Conservation (phyloP, 1,139 yeast genomes). For the Saccharomycopsis crataegensis region DNA sequence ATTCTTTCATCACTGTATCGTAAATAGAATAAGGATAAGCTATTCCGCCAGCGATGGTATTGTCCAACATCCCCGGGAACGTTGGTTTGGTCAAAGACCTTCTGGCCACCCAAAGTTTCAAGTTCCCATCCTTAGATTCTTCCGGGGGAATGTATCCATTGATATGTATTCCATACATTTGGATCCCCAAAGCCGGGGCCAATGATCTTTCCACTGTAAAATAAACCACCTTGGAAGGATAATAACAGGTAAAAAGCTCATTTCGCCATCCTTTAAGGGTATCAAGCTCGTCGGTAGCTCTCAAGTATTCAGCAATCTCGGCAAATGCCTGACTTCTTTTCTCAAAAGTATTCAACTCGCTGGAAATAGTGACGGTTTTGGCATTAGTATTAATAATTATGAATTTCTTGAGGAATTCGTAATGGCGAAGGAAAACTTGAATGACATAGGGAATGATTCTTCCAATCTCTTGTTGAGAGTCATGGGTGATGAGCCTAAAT, state of each 20-base stretch:
- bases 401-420: conserved; percentile 32
- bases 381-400: conserved; percentile 32
- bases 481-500: conserved; percentile 13
- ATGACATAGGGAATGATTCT: conserved; percentile 13
- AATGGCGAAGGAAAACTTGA: background rate
- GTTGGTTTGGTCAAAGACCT: conserved; percentile 74
- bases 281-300: conserved; percentile 32
- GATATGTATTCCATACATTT: conserved; percentile 84
- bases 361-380: conserved; percentile 33
- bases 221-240: conserved; percentile 49
- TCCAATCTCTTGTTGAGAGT: conserved; percentile 14
- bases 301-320: conserved; percentile 39
- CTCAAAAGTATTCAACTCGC: conserved; percentile 37
- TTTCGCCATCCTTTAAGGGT: conserved; percentile 76
- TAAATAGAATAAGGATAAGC: conserved; percentile 71
- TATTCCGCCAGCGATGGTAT: conserved; percentile 91
- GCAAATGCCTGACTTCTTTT: conserved; percentile 41
- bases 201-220: conserved; percentile 72
- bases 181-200: conserved; percentile 73
- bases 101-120: conserved; percentile 79
- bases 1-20: conserved; percentile 80
- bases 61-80: conserved; percentile 85
- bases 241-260: conserved; percentile 71
- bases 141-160: conserved; percentile 61
- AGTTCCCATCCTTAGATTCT: conserved; percentile 30